Evolutionary conservation across 129 eudicot species (phyloP), one percentile per base, ranked within the genome.

Genomic region (Erigeron canadensis): DNA sequence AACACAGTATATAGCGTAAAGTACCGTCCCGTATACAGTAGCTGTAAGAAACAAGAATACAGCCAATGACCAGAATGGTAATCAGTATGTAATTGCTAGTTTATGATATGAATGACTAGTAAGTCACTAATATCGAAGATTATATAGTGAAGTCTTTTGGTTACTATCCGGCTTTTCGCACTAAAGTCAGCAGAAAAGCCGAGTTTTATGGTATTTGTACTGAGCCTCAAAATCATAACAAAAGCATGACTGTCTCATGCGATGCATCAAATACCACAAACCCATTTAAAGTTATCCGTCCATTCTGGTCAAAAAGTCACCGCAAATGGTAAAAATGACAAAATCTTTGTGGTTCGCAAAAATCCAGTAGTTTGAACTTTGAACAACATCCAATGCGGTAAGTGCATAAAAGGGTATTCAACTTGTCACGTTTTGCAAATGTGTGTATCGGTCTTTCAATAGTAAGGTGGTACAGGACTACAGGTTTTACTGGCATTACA

Each of bases 171-270:
- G 73, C 74, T 84, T 79, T 47, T 77, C 11, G 23, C 80, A 80
- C 50, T 74, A 74, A 77, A 81, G 59, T 65, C 75, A 51, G 80
- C 76, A 48, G 28, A 80, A 72, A 53, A 71, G 23, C 55, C 54
- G 10, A 21, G 43, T 60, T 64, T 16, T 57, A 48, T 68, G 51
- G 48, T 67, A 68, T 84, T 59, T 0, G 34, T 28, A 28, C 34
- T 28, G 55, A 65, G 16, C 43, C 69, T 18, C n/a, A 40, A 55
- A 46, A 73, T 65, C 71, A 58, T 59, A 48, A 63, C 43, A 71
- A 84, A 80, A 62, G 73, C 67, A 65, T 74, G 84, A 80, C 73
- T 59, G 78, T 42, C 53, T 47, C 55, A 62, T 19, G 60, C 65
- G 17, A 18, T 60, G 58, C 4, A 48, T 48, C 57, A 21, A 38